Evolutionary conservation across 345 rosid species (phyloP).

Genomic region (Aquilaria malaccensis): DNA sequence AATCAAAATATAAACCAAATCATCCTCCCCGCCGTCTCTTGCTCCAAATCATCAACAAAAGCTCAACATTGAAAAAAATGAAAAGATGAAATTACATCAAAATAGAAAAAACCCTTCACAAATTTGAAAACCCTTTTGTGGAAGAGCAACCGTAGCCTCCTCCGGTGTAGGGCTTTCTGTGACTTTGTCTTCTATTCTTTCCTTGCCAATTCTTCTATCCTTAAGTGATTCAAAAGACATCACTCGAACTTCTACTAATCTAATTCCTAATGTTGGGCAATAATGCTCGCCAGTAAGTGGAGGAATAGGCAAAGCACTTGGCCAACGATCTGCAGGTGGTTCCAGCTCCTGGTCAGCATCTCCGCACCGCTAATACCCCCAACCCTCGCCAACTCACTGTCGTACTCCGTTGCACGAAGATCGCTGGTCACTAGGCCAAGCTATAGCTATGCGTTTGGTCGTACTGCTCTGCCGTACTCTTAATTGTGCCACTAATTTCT

Average conservation of each 20-base stretch:
- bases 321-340: slow-evolving; percentile 98
- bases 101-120: too few relatives aligned
- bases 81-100: too few relatives aligned
- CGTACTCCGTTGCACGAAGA: slow-evolving; percentile 96
- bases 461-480: slow-evolving; percentile 80
- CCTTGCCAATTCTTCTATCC: too few relatives aligned
- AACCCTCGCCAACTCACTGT: slow-evolving; percentile 97
- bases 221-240: slow-evolving; percentile 42
- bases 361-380: slow-evolving; percentile 99
- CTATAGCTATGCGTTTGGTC: slow-evolving; percentile 83
- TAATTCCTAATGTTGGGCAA: slow-evolving; percentile 99
- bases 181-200: too few relatives aligned
- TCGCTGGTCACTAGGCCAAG: slow-evolving; percentile 97
- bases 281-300: slow-evolving; percentile 93
- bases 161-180: too few relatives aligned
- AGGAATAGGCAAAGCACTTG: slow-evolving; percentile 88
- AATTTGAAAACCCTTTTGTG: too few relatives aligned
- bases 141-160: too few relatives aligned
- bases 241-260: slow-evolving; percentile 80
- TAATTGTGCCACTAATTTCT: not conserved
- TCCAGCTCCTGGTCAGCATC: slow-evolving; percentile 90
- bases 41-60: too few relatives aligned
- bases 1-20: too few relatives aligned
- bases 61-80: too few relatives aligned
- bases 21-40: too few relatives aligned